These are phyloP conservation scores for Amphirosellinia nigrospora DNA, from an alignment of 495 filamentous ascomycete species.

Conservation along the genomic window DNA sequence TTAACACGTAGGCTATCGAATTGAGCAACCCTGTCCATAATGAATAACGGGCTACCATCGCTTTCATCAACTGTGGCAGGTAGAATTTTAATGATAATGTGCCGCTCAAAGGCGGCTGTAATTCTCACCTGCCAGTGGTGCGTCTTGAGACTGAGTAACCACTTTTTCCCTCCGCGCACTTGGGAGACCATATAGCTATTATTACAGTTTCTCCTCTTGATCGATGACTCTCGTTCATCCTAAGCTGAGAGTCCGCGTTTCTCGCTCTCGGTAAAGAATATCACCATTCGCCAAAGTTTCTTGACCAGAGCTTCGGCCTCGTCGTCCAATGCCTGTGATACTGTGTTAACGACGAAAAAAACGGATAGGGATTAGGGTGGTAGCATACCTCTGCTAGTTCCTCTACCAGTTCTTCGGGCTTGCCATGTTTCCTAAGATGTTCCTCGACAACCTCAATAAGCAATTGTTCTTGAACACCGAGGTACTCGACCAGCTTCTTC, in stretches of 20 bases:
- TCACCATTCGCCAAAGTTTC: slow-evolving; percentile 98
- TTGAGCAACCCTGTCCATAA: neutral
- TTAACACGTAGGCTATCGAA: neutral
- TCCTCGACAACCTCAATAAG: slow-evolving; percentile 91
- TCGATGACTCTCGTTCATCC: neutral
- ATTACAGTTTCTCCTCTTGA: slow-evolving; percentile 15
- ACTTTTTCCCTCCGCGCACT: neutral
- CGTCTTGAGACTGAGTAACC: neutral
- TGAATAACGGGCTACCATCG: neutral
- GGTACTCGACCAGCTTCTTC: slow-evolving; percentile 96
- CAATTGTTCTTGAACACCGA: slow-evolving; percentile 96
- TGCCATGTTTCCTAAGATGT: slow-evolving; percentile 77
- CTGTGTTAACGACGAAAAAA: slow-evolving; percentile 25
- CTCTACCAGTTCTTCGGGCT: slow-evolving; percentile 80
- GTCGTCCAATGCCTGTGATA: slow-evolving; percentile 80
- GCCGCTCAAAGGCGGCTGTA: neutral
- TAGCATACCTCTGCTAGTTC: slow-evolving; percentile 79
- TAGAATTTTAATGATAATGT: neutral
- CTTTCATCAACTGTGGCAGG: neutral
- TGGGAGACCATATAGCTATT: slow-evolving; percentile 8
- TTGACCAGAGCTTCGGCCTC: slow-evolving; percentile 92
- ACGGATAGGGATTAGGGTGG: slow-evolving; percentile 17
- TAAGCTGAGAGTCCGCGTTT: slow-evolving; percentile 82
- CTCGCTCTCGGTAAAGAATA: slow-evolving; percentile 97
- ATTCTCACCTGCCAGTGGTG: neutral